Evolutionary conservation across 805 yeast species (phyloP).

Genomic region (Starmerella roubikii): DNA sequence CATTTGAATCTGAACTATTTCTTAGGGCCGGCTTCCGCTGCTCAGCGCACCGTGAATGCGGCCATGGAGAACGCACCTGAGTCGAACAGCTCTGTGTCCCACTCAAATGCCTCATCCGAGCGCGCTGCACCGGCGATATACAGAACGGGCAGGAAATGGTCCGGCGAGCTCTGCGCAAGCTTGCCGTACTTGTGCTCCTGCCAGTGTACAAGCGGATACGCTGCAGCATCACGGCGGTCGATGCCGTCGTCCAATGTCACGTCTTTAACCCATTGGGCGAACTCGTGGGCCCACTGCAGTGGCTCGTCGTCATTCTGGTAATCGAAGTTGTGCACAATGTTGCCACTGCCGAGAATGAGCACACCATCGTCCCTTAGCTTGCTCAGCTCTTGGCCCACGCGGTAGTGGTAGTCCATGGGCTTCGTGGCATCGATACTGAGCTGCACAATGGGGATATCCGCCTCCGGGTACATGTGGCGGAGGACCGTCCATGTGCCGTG

Average conservation of each 20-base stretch:
- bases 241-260: constrained; percentile 1
- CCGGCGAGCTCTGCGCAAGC: constrained; percentile 55
- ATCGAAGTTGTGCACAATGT: constrained; percentile 53
- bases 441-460: constrained; percentile 28
- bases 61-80: constrained; percentile 11
- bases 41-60: too few species aligned
- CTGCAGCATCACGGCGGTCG: constrained; percentile 15
- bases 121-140: constrained; percentile 16
- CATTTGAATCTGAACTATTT: too few species aligned
- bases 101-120: constrained; percentile 8
- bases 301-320: constrained; percentile 14
- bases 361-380: constrained; percentile 40
- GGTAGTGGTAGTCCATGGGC: constrained; percentile 26
- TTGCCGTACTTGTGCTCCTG: constrained; percentile 14
- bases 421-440: constrained; percentile 31
- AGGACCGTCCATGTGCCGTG: constrained; percentile 21
- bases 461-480: constrained; percentile 20
- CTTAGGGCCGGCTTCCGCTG: too few species aligned
- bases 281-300: constrained; percentile 23
- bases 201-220: constrained; percentile 23
- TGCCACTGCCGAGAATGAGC: constrained; percentile 49
- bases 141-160: constrained; percentile 36
- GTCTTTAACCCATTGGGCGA: constrained; percentile 28
- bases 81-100: constrained; percentile 8
- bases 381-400: constrained; percentile 41